Percentiles rank a stretch among this genome's conserved stretches.
phyloP scores from a whole-genome alignment of 2,329 filamentous ascomycete genomes.

The Pseudogymnoascus sp. region DNA sequence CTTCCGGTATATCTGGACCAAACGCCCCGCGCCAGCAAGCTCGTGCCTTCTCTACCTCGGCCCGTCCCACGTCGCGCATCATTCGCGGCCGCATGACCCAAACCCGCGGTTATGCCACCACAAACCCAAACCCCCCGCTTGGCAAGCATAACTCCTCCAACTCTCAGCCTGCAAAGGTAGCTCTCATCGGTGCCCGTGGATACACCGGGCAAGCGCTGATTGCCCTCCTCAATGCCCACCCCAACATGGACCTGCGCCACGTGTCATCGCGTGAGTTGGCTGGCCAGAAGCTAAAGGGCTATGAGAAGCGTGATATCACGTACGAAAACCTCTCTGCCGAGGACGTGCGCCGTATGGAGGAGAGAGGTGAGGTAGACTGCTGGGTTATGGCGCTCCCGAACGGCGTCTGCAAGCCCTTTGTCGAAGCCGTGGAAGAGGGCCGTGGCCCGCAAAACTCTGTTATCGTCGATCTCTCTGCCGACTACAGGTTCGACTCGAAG shows the following conservation, averaged over 20 bases:
- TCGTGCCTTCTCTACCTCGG: slow-evolving; percentile 59
- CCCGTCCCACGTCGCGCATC: slow-evolving; percentile 30
- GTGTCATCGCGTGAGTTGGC: slow-evolving; percentile 90
- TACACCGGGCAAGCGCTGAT: slow-evolving; percentile 93
- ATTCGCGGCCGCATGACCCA: slow-evolving; percentile 14
- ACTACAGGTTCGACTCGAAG: slow-evolving; percentile 78
- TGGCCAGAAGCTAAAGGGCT: slow-evolving; percentile 80
- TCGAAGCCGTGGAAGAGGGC: slow-evolving; percentile 75
- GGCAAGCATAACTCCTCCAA: slow-evolving; percentile 85
- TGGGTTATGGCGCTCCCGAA: slow-evolving; percentile 98
- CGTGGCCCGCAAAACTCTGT: slow-evolving; percentile 58
- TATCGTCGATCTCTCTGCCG: slow-evolving; percentile 90
- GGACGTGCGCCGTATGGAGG: slow-evolving; percentile 78
- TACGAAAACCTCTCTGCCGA: slow-evolving; percentile 88
- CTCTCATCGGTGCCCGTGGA: slow-evolving; percentile 83
- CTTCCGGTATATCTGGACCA: slow-evolving; percentile 49
- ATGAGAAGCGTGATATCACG: slow-evolving; percentile 81
- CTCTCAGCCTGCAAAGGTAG: slow-evolving; percentile 68
- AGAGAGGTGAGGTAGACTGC: slow-evolving; percentile 78
- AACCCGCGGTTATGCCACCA: slow-evolving; percentile 52
- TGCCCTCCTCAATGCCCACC: slow-evolving; percentile 77
- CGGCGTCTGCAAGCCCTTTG: slow-evolving; percentile 86
- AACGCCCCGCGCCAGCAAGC: slow-evolving; percentile 51
- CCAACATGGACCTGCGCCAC: slow-evolving; percentile 80
- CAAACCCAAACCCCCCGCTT: slow-evolving; percentile 84